A percentile compares a stretch with the other conserved stretches of the same genome.
Evolutionary conservation across 129 eudicot species (phyloP).

Genomic region (Lactuca sativa): DNA sequence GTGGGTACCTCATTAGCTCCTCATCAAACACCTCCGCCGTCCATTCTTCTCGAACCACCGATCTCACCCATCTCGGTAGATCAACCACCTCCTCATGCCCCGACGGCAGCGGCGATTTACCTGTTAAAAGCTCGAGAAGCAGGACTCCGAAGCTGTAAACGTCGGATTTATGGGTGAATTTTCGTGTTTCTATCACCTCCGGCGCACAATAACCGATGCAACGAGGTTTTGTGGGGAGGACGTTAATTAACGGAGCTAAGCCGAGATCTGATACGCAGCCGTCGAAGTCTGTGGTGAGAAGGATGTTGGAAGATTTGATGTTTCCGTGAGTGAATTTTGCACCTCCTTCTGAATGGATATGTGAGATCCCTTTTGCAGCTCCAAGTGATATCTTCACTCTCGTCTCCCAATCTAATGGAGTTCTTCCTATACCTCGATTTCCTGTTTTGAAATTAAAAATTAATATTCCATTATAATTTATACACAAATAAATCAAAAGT

Average conservation of each 20-base stretch:
- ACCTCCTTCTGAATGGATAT: slow-evolving; percentile 68
- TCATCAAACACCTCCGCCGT: slow-evolving; percentile 93
- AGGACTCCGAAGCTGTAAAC: slow-evolving; percentile 93
- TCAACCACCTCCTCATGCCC: slow-evolving; percentile 66
- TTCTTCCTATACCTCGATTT: slow-evolving; percentile 56
- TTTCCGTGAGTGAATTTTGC: slow-evolving; percentile 70
- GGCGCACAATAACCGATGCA: slow-evolving; percentile 78
- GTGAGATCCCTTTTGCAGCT: slow-evolving; percentile 72
- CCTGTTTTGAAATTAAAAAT: slow-evolving; percentile 37
- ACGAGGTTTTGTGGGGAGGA: slow-evolving; percentile 41
- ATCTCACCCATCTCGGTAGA: slow-evolving; percentile 89
- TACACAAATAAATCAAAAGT: no score
- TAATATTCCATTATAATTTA: no score
- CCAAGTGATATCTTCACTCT: slow-evolving; percentile 73
- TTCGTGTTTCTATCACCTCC: slow-evolving; percentile 65
- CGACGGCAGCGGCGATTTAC: slow-evolving; percentile 63
- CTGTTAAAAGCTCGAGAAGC: slow-evolving; percentile 80
- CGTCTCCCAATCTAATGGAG: slow-evolving; percentile 76
- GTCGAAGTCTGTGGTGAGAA: slow-evolving; percentile 52
- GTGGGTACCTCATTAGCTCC: slow-evolving; percentile 62
- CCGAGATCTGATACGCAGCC: slow-evolving; percentile 76
- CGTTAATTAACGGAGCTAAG: slow-evolving; percentile 55
- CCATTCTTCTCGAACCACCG: slow-evolving; percentile 96
- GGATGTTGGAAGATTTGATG: slow-evolving; percentile 89
- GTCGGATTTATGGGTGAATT: slow-evolving; percentile 73